Percentiles rank a stretch among this genome's conserved stretches.
These are phyloP conservation scores for Artemisia annua DNA, from an alignment of 129 eudicot species.

Conservation along the genomic window DNA sequence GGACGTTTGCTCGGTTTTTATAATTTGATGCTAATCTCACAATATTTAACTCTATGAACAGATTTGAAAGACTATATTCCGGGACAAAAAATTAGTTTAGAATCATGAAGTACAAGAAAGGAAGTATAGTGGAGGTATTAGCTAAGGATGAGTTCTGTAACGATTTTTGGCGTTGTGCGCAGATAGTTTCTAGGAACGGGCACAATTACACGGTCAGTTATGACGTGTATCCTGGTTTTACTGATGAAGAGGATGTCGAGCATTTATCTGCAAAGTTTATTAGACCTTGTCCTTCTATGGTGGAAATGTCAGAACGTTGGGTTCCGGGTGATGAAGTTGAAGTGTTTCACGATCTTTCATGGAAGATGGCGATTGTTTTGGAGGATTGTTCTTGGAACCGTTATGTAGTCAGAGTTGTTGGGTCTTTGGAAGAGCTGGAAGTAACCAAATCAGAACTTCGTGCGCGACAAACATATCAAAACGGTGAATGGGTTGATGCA, in stretches of 20 bases:
- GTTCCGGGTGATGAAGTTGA: slow-evolving; percentile 68
- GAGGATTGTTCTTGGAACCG: slow-evolving; percentile 39
- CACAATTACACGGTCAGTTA: slow-evolving; percentile 52
- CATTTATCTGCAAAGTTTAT: slow-evolving; percentile 42
- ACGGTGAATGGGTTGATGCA: slow-evolving; percentile 17
- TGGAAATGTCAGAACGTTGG: slow-evolving; percentile 43
- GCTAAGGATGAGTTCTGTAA: slow-evolving; percentile 40
- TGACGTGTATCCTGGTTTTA: slow-evolving; percentile 45
- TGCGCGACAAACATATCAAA: slow-evolving; percentile 48
- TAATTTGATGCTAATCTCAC: background rate
- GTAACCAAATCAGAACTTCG: slow-evolving; percentile 35
- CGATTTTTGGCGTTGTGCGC: slow-evolving; percentile 67
- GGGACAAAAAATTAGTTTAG: slow-evolving; percentile 9
- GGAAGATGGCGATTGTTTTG: slow-evolving; percentile 66
- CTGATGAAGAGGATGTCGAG: slow-evolving; percentile 34
- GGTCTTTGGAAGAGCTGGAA: slow-evolving; percentile 43
- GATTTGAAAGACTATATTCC: slow-evolving; percentile 13
- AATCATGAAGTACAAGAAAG: slow-evolving; percentile 58
- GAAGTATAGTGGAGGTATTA: slow-evolving; percentile 73
- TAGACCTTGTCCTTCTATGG: slow-evolving; percentile 63
- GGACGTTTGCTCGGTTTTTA: background rate
- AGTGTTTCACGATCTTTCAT: slow-evolving; percentile 59
- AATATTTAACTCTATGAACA: slow-evolving; percentile 1
- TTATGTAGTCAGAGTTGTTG: slow-evolving; percentile 61
- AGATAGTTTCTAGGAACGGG: slow-evolving; percentile 51